phyloP scores from a whole-genome alignment of 225 moss, liverwort and hornwort species.

The Ulota crispa region DNA sequence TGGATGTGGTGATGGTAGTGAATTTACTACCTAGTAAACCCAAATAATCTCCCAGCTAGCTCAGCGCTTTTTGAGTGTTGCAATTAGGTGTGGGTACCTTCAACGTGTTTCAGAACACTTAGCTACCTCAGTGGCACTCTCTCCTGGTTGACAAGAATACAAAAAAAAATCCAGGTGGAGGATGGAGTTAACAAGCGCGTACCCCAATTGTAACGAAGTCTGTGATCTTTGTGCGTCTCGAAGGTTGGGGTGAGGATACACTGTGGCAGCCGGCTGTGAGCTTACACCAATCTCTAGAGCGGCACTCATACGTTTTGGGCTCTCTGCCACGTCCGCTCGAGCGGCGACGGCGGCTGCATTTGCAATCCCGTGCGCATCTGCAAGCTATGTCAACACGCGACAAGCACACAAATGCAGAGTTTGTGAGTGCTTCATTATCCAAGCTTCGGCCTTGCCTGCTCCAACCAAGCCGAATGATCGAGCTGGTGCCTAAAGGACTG shows the following conservation, averaged over 20 bases:
- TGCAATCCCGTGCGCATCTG: constrained; percentile 82
- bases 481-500: background rate
- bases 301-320: constrained; percentile 54
- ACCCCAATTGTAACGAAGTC: constrained; percentile 85
- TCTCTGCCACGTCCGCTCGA: constrained; percentile 38
- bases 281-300: constrained; percentile 50
- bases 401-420: background rate
- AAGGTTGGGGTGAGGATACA: constrained; percentile 81
- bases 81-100: background rate
- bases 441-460: background rate
- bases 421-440: constrained; percentile 12
- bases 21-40: too few relatives aligned
- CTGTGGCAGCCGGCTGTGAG: constrained; percentile 49
- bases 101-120: background rate
- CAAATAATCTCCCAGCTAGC: too few relatives aligned
- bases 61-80: background rate
- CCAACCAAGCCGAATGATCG: background rate
- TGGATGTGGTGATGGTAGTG: too few relatives aligned
- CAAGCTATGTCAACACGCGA: constrained; percentile 51
- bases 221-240: constrained; percentile 75
- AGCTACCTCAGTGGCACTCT: background rate
- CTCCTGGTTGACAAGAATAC: background rate
- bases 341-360: constrained; percentile 39
- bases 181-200: constrained; percentile 9
- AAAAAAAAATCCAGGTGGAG: background rate